Conservation (phyloP, 345 rosid genomes). For the Brassica rapa region DNA sequence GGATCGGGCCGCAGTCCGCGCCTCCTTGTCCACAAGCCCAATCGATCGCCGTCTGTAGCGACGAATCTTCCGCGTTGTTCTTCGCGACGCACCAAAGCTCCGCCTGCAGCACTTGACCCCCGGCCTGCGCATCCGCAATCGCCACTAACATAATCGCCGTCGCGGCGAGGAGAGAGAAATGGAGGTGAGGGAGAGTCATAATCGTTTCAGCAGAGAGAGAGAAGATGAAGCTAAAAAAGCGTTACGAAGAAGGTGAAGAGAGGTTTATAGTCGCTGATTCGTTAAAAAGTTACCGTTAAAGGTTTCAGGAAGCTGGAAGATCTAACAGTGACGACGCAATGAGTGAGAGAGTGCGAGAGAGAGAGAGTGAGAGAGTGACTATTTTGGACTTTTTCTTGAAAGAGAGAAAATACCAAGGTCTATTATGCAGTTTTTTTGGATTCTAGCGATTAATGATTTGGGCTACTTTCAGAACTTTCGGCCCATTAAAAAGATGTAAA, state of each 20-base stretch:
- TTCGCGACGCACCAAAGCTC: constrained; percentile 77
- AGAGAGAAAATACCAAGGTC: background rate
- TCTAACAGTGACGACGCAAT: constrained; percentile 20
- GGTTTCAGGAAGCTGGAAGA: constrained; percentile 24
- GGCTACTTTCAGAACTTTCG: background rate
- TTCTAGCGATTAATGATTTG: background rate
- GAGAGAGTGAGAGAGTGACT: background rate
- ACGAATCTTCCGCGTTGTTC: constrained; percentile 59
- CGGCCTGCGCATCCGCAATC: constrained; percentile 27
- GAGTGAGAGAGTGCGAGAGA: background rate
- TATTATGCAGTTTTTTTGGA: background rate
- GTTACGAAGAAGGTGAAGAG: background rate
- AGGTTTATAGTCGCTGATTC: constrained; percentile 2
- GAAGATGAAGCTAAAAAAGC: constrained; percentile 12
- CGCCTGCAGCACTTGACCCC: constrained; percentile 32
- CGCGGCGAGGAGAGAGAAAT: constrained; percentile 26
- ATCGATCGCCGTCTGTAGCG: constrained; percentile 79
- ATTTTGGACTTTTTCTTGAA: background rate
- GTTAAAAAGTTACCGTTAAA: constrained; percentile 37
- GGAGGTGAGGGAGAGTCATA: constrained; percentile 6
- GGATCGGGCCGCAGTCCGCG: constrained; percentile 74
- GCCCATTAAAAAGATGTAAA: constrained; percentile 11
- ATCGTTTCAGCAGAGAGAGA: background rate
- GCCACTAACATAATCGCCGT: constrained; percentile 15
- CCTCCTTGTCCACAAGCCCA: constrained; percentile 89